Evolutionary conservation across 1,284 basidiomycete species (phyloP).

Genomic region (Trichosporon sp.): DNA sequence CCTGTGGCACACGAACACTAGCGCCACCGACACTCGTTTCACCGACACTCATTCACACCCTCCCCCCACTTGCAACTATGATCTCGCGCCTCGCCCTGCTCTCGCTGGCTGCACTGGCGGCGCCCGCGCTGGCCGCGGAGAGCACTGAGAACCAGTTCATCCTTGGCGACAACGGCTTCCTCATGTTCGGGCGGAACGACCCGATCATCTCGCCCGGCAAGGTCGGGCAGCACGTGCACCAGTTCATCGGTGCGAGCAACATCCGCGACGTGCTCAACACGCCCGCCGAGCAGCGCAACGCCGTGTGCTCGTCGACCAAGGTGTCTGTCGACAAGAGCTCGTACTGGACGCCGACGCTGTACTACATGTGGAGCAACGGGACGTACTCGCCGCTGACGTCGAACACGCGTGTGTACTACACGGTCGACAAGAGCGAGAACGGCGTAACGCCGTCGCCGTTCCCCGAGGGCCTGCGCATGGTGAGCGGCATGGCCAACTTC

Average conservation of each 20-base stretch:
- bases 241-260: conserved; percentile 43
- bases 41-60: neutral
- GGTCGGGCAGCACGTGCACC: conserved; percentile 46
- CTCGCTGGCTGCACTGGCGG: neutral
- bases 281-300: conserved; percentile 24
- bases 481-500: conserved; percentile 45
- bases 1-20: neutral
- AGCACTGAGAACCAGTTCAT: neutral
- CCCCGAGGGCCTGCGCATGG: conserved; percentile 51
- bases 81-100: neutral
- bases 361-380: conserved; percentile 43
- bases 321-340: conserved; percentile 50
- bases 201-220: conserved; percentile 45
- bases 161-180: neutral
- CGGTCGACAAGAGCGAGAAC: conserved; percentile 17
- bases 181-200: conserved; percentile 36
- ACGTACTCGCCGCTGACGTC: conserved; percentile 31
- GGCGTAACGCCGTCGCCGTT: conserved; percentile 27
- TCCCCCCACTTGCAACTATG: neutral
- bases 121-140: neutral
- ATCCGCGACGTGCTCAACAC: conserved; percentile 30
- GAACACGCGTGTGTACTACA: conserved; percentile 42
- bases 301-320: conserved; percentile 32
- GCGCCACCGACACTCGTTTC: neutral
- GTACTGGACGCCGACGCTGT: conserved; percentile 53